Base-by-base conservation (phyloP, 805 yeast genomes). In the Sugiyamaella marilandica region DNA sequence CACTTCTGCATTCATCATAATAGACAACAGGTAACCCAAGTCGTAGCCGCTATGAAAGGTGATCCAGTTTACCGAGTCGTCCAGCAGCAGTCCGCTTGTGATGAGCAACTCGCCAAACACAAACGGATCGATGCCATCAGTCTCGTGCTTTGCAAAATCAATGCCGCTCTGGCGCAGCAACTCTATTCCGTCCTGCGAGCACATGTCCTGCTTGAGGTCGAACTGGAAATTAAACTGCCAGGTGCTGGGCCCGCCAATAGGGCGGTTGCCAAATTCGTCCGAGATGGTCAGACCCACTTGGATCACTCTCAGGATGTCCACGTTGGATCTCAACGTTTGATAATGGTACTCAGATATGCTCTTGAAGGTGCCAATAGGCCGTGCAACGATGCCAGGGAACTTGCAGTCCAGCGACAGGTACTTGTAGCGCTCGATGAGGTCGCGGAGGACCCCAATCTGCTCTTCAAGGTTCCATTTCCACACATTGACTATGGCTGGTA, bases 161-260 rank as follows among this genome's bases (percentile, higher is more conserved):
- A 90, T 77, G 1, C 97, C 96, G 1, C 94, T 81, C 62, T 86
- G 90, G 18, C 83, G 74, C 56, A 92, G 73, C 63, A 88, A 78
- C 50, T 89, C 88, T 51, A 90, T 75, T 16, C 92, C 87, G 61
- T 91, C 98, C 51, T 82, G 82, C 19, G 92, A 85, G 59, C 82
- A 87, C 97, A 94, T 92, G 64, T 89, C 94, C 18, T 57, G 56
- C 36, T 78, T 74, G 35, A 87, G 71, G 68, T 87, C 91, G 69
- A 90, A 94, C 59, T 78, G 75, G 73, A 94, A 90, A 69, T 94
- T 94, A 73, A 94, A 91, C 67, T 92, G 97, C 97, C 97, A 94
- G n/a, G 97, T 88, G 2, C 85, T 80, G 33, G 84, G 79, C 19
- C 77, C 76, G 57, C 74, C 74, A 58, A 82, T 85, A 1, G 91